These are phyloP conservation scores for Citrus unshiu DNA, from an alignment of 345 rosid genomes.

Conservation along the genomic window DNA sequence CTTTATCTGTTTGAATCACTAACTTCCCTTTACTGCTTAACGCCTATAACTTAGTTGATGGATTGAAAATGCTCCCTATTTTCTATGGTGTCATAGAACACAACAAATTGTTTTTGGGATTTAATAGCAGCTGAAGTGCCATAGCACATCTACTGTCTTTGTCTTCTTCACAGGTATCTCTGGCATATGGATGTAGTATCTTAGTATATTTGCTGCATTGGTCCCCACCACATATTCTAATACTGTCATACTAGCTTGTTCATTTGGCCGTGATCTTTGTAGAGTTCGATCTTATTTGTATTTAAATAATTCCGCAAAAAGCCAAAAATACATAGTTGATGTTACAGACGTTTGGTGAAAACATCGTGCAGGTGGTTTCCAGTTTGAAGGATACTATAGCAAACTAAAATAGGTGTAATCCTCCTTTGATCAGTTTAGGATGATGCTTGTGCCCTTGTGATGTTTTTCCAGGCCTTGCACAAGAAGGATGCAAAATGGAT, in stretches of 20 bases:
- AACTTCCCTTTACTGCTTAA: neutral
- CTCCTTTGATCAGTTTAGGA: constrained; percentile 11
- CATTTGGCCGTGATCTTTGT: neutral
- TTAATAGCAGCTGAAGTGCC: neutral
- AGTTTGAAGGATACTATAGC: neutral
- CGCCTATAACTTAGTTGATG: no score
- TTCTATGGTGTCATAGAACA: neutral
- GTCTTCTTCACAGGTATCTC: neutral
- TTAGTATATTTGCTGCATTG: neutral
- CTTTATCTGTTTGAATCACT: neutral
- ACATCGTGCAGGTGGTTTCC: neutral
- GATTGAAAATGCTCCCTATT: neutral
- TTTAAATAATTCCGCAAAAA: neutral
- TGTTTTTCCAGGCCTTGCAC: constrained; percentile 62
- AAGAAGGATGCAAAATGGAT: constrained; percentile 83
- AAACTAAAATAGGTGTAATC: neutral
- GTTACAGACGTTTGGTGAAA: neutral
- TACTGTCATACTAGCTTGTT: neutral
- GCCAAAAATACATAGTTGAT: neutral
- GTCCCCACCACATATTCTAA: neutral
- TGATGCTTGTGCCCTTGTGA: constrained; percentile 3
- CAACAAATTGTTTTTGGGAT: neutral
- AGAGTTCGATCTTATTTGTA: neutral
- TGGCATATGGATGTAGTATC: neutral
- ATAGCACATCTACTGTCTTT: neutral